Evolutionary conservation across 805 yeast species (phyloP).

Genomic region (Isabelozyma heimii): DNA sequence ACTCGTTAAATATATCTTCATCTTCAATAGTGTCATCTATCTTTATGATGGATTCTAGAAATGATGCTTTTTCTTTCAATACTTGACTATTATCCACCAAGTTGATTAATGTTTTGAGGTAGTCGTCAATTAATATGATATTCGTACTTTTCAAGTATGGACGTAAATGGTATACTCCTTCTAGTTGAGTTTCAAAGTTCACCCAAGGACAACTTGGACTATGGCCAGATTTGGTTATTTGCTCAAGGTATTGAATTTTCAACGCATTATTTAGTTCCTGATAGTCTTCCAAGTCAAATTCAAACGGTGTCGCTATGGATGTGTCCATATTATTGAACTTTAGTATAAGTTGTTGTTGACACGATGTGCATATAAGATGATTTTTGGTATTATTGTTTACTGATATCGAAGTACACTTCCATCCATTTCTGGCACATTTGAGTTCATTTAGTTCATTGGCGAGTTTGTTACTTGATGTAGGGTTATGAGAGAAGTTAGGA

Average conservation of each 20-base stretch:
- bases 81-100: constrained; percentile 22
- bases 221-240: constrained; percentile 26
- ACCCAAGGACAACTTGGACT: constrained; percentile 35
- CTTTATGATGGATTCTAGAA: constrained; percentile 2
- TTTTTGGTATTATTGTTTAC: constrained; percentile 20
- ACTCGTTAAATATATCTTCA: constrained; percentile 4
- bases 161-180: constrained; percentile 31
- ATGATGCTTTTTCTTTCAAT: constrained; percentile 8
- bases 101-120: constrained; percentile 24
- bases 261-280: constrained; percentile 21
- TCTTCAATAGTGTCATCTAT: constrained; percentile 4
- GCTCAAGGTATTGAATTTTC: constrained; percentile 20
- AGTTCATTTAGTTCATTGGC: constrained; percentile 38
- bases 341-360: constrained; percentile 26
- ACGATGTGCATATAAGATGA: constrained; percentile 31
- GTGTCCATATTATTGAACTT: constrained; percentile 19
- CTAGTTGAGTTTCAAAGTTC: constrained; percentile 29
- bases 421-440: constrained; percentile 50
- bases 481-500: constrained; percentile 12
- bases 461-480: background rate
- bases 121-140: constrained; percentile 24
- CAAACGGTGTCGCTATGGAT: constrained; percentile 6
- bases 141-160: constrained; percentile 30
- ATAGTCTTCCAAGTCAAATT: constrained; percentile 19
- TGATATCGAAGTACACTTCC: constrained; percentile 43